Evolutionary conservation across 2,329 filamentous ascomycete genomes (phyloP), one percentile per base, ranked within the genome.

Genomic region (Exophiala sp.): DNA sequence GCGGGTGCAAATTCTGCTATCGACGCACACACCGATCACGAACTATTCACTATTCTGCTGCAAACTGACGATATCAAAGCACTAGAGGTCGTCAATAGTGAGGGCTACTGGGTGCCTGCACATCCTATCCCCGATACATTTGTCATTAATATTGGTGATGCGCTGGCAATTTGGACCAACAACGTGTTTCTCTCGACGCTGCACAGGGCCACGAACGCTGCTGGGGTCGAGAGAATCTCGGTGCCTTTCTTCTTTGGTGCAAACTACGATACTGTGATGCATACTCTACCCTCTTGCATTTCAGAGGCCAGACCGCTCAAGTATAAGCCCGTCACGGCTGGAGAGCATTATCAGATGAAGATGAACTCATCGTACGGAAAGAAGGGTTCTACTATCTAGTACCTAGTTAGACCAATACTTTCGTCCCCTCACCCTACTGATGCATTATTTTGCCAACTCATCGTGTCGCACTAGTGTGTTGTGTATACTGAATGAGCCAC

Each of bases 71-170:
- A 10, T 12, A 20, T 21, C 8, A 21, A 11, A 8, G 10, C 8
- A 9, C 12, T 42, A 3, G 14, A 20, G 12, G 14, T 21, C 16
- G 40, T 24, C 16, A 24, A 50, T 46, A 24, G 58, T 53, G 11
- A 69, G 3, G 73, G 72, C 0, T 65, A 70, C 21, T 76, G 73
- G 73, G 68, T 77, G 16, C 67, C 72, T 40, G 74, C 71, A 5
- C 65, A 66, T 36, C 74, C 73, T 0, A 65, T 75, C 8, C 63
- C 69, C 8, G 72, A 69, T 0, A 72, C 72, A 9, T 66, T 76
- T 34, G 73, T 77, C 0, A 69, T 77, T 42, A 76, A 77, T 43
- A 75, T 76, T 16, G 75, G 72, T 1, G 70, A 74, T 49, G 68
- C 66, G 38, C 64, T 74, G 54, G 68, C 70, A 61, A 64, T 69